Evolutionary conservation across 192 early-diverging fungal species (phyloP), one percentile per base, ranked within the genome.

Genomic region (Geosiphon pyriformis): DNA sequence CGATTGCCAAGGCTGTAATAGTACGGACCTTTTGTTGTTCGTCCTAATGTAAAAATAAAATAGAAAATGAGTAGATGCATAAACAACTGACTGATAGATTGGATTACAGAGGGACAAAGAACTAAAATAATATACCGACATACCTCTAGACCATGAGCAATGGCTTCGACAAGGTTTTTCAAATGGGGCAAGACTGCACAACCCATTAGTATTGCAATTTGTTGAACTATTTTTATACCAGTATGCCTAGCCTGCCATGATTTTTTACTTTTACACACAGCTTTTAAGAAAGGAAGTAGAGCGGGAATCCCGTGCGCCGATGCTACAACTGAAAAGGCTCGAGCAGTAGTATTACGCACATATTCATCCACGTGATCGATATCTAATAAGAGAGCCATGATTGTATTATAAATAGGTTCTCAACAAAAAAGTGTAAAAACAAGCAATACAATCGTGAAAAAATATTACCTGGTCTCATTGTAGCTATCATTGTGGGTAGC

Each of bases 211-310:
- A 95, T 92, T 48, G 97, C 95, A 57, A 94, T 96, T 70, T 99
- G 96, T 61, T 96, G 92, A 3, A 98, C 91, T 74, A 96, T 93
- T 74, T 96, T 97, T 51, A 93, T 92, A 71, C 97, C 97, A 0
- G 97, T 99, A 67, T 99, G 97, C 47, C 97, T 83, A 6, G 97
- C 97, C 74, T 98, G 92, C 96, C 95, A 98, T 25, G 94, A 94
- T 72, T 96, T 96, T 59, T 92, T 93, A 72, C 90, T 93, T 56
- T 83, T 81, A 70, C 95, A 96, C 18, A 98, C 95, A 29, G 97
- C 97, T 67, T 91, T 92, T 31, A 99, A 77, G 79, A 99, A 99
- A 18, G 96, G 95, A 25, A 98, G 74, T 7, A 98, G 79, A 0
- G 93, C 88, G 0, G 94, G 94, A 55, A 99, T 94, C 65, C 97